These are phyloP conservation scores for Tulasnella sp. DNA, from an alignment of 768 basidiomycete genomes.

Conservation along the genomic window DNA sequence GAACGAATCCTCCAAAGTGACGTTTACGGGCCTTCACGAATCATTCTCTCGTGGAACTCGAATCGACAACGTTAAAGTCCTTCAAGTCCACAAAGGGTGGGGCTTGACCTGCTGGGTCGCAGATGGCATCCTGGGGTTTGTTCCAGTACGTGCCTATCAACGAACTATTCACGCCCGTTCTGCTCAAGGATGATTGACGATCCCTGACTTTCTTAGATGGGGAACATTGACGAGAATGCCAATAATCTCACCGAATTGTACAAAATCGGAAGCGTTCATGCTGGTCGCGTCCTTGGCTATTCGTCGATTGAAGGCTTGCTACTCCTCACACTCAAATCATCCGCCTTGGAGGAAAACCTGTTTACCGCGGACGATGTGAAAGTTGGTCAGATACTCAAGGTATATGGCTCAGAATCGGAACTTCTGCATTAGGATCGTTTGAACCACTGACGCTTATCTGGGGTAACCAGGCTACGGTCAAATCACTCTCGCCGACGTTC, in stretches of 20 bases:
- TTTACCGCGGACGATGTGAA: slow-evolving; percentile 74
- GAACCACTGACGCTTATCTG: neutral
- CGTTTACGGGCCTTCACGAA: slow-evolving; percentile 43
- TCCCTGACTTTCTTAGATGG: slow-evolving; percentile 27
- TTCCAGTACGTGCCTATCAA: slow-evolving; percentile 62
- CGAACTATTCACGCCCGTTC: neutral
- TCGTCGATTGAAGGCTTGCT: slow-evolving; percentile 82
- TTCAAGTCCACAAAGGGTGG: slow-evolving; percentile 71
- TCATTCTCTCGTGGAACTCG: slow-evolving; percentile 70
- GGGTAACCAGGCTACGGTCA: slow-evolving; percentile 54
- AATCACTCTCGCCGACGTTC: slow-evolving; percentile 71
- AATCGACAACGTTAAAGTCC: slow-evolving; percentile 68
- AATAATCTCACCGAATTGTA: slow-evolving; percentile 58
- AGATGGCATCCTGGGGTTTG: slow-evolving; percentile 67
- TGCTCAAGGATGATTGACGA: neutral
- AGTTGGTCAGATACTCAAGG: slow-evolving; percentile 83
- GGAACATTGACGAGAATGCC: neutral
- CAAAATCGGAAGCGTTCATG: slow-evolving; percentile 73
- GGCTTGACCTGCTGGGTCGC: slow-evolving; percentile 72
- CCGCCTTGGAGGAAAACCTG: slow-evolving; percentile 80
- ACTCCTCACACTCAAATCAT: slow-evolving; percentile 79
- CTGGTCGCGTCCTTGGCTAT: slow-evolving; percentile 82
- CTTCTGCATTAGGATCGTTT: neutral
- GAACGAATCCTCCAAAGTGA: neutral
- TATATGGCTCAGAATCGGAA: slow-evolving; percentile 33